phyloP scores from a whole-genome alignment of 345 rosid genomes.

The Excoecaria cochinchinensis region DNA sequence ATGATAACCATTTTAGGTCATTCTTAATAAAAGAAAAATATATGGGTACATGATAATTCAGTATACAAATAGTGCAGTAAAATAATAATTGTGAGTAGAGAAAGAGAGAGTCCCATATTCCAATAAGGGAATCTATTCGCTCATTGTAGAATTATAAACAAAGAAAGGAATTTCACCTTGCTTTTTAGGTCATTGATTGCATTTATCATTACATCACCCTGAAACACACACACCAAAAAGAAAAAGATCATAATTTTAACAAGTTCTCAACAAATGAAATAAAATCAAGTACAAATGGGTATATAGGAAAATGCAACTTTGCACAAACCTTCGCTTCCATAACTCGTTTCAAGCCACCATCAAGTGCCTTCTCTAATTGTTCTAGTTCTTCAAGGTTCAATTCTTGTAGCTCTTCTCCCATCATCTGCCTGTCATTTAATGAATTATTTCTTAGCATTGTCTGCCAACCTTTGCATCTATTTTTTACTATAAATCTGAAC shows the following conservation, averaged over 20 bases:
- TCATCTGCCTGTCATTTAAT: conserved; percentile 26
- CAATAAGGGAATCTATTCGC: no score
- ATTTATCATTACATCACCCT: conserved; percentile 25
- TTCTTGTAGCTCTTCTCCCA: conserved; percentile 38
- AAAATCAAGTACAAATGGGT: neutral
- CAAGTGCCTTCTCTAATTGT: conserved; percentile 24
- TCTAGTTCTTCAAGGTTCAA: conserved; percentile 23
- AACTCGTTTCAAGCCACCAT: conserved; percentile 26
- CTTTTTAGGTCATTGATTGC: conserved; percentile 27
- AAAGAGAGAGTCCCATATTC: no score
- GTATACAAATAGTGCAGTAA: no score
- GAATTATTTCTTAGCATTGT: neutral
- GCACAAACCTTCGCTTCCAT: conserved; percentile 30
- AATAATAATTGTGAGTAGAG: no score
- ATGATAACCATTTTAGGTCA: no score
- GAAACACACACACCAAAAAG: conserved; percentile 4
- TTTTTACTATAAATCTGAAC: neutral
- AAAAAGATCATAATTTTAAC: neutral
- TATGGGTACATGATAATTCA: no score
- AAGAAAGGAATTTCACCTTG: conserved; percentile 26
- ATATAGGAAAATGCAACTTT: neutral
- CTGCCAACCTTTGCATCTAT: neutral
- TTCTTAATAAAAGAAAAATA: no score
- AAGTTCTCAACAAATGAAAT: neutral
- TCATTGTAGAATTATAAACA: no score